Evolutionary conservation across 2,329 filamentous ascomycete genomes (phyloP).

Genomic region (Verticillium zaregamsianum): DNA sequence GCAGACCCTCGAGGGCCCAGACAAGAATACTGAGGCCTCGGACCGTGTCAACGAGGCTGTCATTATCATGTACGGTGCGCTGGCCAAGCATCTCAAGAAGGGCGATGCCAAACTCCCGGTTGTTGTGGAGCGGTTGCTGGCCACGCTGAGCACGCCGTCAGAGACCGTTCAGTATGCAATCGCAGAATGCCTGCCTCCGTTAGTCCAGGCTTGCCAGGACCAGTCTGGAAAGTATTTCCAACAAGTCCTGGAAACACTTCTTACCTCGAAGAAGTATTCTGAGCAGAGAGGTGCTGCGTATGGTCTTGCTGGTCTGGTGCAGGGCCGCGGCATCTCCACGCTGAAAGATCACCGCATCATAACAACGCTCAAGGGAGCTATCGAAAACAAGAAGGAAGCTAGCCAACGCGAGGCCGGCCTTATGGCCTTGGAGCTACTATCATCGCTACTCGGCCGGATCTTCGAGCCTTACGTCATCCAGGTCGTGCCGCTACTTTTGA

Average conservation of each 20-base stretch:
- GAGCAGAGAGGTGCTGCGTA: conserved; percentile 90
- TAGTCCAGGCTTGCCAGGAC: conserved; percentile 77
- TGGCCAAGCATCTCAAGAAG: conserved; percentile 78
- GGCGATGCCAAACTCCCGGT: conserved; percentile 86
- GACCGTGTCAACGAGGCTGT: conserved; percentile 96
- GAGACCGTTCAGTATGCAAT: conserved; percentile 97
- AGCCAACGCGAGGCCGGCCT: conserved; percentile 86
- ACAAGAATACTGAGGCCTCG: conserved; percentile 73
- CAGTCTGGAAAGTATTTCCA: conserved; percentile 78
- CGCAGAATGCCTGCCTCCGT: conserved; percentile 84
- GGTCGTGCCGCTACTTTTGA: conserved; percentile 84
- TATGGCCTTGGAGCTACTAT: conserved; percentile 85
- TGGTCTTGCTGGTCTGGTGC: conserved; percentile 84
- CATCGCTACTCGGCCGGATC: conserved; percentile 76
- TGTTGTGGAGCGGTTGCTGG: conserved; percentile 80
- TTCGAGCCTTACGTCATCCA: conserved; percentile 98
- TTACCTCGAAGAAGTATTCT: conserved; percentile 89
- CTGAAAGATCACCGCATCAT: conserved; percentile 84
- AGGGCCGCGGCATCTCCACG: conserved; percentile 78
- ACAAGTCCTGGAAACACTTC: conserved; percentile 74
- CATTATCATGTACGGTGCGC: conserved; percentile 92
- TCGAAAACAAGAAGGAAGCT: conserved; percentile 93
- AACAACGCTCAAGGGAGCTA: conserved; percentile 70
- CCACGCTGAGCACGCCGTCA: conserved; percentile 87
- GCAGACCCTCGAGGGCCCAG: conserved; percentile 76